Evolutionary conservation across 768 basidiomycete species (phyloP), one percentile per base, ranked within the genome.

Genomic region (Pulveroboletus sp.): DNA sequence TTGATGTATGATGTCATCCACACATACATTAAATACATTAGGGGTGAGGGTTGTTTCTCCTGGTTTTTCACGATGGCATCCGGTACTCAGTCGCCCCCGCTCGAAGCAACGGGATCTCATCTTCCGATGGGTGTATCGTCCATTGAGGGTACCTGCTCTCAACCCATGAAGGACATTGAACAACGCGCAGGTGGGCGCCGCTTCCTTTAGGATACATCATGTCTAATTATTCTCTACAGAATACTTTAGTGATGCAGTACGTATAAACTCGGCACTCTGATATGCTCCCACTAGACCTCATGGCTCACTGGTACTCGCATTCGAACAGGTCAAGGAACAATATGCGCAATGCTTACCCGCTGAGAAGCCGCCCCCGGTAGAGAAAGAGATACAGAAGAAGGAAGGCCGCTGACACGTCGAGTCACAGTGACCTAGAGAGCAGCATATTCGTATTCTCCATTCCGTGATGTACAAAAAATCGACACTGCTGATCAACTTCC

Each of bases 1-100:
- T 60, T 60, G 56, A 43, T 24, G 21, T 14, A 56, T 66, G 65
- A 67, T 65, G 65, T 67, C 64, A 66, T 28, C 6, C 28, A 11
- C 30, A 31, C 21, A 21, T 4, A 21, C 21, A 10, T 9, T n/a
- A n/a, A n/a, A n/a, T n/a, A n/a, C n/a, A 10, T 37, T 8, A 50
- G 13, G 56, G 48, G 43, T 13, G 30, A n/a, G 14, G 8, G 21
- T 21, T 4, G 21, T 21, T 21, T 21, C 21, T 21, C 21, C 21
- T 4, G 21, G 21, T 4, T 21, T 21, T 21, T 21, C 21, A 21
- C 21, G 13, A 62, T 60, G 60, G 28, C 63, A 17, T 59, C 63
- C 47, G 79, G 79, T 30, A 78, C 79, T 2, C 71, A 80, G 33
- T 80, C 80, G n/a, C 79, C 78, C 8, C 78, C 79, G 18, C 74